Conservation (phyloP, 805 yeast species). For the Lipomyces starkeyi region DNA sequence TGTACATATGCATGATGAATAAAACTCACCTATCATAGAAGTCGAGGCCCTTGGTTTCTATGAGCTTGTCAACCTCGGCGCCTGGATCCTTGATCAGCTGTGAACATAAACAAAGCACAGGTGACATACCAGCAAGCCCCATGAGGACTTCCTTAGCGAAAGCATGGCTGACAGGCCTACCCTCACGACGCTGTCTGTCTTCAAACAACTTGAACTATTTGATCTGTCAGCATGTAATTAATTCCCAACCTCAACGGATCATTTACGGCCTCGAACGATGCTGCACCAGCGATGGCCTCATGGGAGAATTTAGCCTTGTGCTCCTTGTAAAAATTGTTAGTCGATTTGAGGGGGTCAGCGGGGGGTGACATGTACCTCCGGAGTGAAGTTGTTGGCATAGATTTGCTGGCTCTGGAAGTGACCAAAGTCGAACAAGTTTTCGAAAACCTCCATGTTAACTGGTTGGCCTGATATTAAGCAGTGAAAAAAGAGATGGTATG, state of each 20-base stretch:
- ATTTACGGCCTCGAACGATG: slow-evolving; percentile 42
- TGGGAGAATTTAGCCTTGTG: slow-evolving; percentile 43
- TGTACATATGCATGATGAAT: not conserved
- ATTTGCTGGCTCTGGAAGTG: slow-evolving; percentile 24
- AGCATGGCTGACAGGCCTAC: slow-evolving; percentile 42
- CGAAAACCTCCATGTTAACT: slow-evolving; percentile 14
- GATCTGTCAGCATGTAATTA: not conserved
- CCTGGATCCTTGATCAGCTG: slow-evolving; percentile 1
- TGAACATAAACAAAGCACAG: not conserved
- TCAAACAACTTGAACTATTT: slow-evolving; percentile 40
- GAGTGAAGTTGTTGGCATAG: slow-evolving; percentile 27
- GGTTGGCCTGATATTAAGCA: not conserved
- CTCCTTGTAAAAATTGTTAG: slow-evolving; percentile 19
- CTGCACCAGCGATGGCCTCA: slow-evolving; percentile 44
- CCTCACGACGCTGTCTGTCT: slow-evolving; percentile 44
- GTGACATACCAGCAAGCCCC: slow-evolving; percentile 40
- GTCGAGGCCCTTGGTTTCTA: slow-evolving; percentile 44
- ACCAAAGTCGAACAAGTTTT: slow-evolving; percentile 24
- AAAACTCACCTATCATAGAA: slow-evolving; percentile 37
- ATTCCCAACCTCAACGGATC: not conserved
- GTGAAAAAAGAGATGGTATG: not conserved
- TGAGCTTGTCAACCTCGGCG: slow-evolving; percentile 44
- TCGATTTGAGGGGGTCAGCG: not conserved
- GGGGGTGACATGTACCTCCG: slow-evolving; percentile 8
- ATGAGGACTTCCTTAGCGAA: slow-evolving; percentile 44